A percentile compares a stretch with the other conserved stretches of the same genome.
phyloP scores from a whole-genome alignment of 129 eudicot species.

The Arctium minus region DNA sequence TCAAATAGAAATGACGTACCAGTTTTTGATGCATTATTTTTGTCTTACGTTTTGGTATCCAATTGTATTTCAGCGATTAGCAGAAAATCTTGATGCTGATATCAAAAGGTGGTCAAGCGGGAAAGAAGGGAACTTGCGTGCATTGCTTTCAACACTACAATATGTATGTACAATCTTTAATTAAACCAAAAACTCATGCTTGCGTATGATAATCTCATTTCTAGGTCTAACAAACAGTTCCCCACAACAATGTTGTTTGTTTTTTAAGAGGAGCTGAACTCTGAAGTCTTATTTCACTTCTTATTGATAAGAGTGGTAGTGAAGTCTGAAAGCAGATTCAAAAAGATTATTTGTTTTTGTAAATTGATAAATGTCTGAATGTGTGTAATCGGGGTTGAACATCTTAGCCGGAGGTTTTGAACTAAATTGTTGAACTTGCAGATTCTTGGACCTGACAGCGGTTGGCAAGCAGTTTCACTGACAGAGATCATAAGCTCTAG shows the following conservation, averaged over 20 bases:
- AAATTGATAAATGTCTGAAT: background rate
- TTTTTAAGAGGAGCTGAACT: background rate
- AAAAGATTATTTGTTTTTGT: background rate
- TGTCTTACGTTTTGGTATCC: slow-evolving; percentile 5
- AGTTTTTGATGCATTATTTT: slow-evolving; percentile 3
- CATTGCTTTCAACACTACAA: slow-evolving; percentile 95
- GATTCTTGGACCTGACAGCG: slow-evolving; percentile 90
- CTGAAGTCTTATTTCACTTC: background rate
- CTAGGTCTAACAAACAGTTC: background rate
- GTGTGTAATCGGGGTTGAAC: background rate
- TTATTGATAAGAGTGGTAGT: background rate
- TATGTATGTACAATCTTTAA: slow-evolving; percentile 52
- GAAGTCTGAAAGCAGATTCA: background rate
- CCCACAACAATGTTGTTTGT: background rate
- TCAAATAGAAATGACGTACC: background rate
- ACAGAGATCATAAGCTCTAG: slow-evolving; percentile 64
- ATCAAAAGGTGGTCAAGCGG: slow-evolving; percentile 93
- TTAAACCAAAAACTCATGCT: background rate
- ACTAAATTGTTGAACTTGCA: slow-evolving; percentile 34
- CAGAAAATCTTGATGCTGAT: slow-evolving; percentile 85
- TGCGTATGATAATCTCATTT: background rate
- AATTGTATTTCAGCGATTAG: slow-evolving; percentile 58
- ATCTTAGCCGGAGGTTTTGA: background rate
- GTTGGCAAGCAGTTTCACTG: slow-evolving; percentile 84
- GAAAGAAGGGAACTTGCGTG: slow-evolving; percentile 92